Evolutionary conservation across 129 eudicot species (phyloP).

Genomic region (Flaveria ramosissima): DNA sequence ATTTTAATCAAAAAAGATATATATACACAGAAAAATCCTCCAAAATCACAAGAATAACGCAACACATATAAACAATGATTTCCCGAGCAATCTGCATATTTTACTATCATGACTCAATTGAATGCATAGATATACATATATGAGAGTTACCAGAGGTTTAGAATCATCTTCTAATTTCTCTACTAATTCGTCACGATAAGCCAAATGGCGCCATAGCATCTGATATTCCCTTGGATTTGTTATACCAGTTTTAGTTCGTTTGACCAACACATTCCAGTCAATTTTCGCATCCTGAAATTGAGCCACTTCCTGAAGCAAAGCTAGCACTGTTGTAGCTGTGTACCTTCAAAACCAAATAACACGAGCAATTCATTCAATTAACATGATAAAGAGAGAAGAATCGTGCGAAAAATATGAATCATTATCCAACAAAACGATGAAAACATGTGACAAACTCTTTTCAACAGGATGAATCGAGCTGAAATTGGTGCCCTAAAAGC

Average conservation of each 20-base stretch:
- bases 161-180: slow-evolving; percentile 51
- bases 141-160: slow-evolving; percentile 55
- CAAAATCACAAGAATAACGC: background rate
- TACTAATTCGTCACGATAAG: slow-evolving; percentile 57
- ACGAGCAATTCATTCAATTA: slow-evolving; percentile 7
- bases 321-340: slow-evolving; percentile 59
- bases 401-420: background rate
- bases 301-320: slow-evolving; percentile 79
- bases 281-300: slow-evolving; percentile 49
- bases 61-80: background rate
- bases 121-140: background rate
- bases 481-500: background rate
- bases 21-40: background rate
- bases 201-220: slow-evolving; percentile 92
- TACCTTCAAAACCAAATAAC: slow-evolving; percentile 50
- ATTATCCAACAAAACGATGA: background rate
- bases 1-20: background rate
- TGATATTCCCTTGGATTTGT: slow-evolving; percentile 76
- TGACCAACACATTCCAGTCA: slow-evolving; percentile 76
- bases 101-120: background rate
- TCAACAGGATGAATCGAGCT: slow-evolving; percentile 1
- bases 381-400: background rate
- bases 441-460: background rate
- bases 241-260: slow-evolving; percentile 70
- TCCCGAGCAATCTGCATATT: too few species aligned